Percentiles rank a stretch among this genome's conserved stretches.
phyloP scores from a whole-genome alignment of 495 filamentous ascomycete species.

The Stereocaulon alpinum region DNA sequence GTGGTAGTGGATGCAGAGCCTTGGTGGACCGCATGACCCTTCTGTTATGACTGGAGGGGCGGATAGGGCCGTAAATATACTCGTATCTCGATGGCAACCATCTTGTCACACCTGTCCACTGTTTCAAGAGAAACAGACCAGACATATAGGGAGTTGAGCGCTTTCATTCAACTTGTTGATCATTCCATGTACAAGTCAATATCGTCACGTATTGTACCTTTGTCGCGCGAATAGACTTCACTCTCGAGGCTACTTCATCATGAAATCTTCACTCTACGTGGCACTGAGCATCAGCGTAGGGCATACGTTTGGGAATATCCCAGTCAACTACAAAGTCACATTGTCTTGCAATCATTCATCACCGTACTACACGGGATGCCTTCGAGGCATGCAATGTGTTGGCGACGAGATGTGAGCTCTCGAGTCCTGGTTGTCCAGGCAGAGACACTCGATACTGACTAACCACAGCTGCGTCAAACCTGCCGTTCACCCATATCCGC shows the following conservation, averaged over 20 bases:
- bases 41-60: too few species aligned
- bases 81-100: too few species aligned
- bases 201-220: too few species aligned
- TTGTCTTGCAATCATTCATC: slow-evolving; percentile 25
- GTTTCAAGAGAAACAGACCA: too few species aligned
- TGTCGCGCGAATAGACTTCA: background rate
- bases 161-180: too few species aligned
- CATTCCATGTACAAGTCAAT: too few species aligned
- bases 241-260: background rate
- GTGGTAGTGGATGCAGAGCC: too few species aligned
- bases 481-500: slow-evolving; percentile 17
- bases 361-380: slow-evolving; percentile 25
- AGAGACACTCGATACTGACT: slow-evolving; percentile 13
- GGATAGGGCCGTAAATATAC: too few species aligned
- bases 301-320: slow-evolving; percentile 28
- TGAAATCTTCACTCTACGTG: background rate
- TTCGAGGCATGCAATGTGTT: slow-evolving; percentile 32
- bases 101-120: too few species aligned
- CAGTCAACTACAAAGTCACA: slow-evolving; percentile 29
- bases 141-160: too few species aligned
- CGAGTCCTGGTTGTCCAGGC: background rate
- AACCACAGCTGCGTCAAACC: slow-evolving; percentile 12
- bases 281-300: background rate
- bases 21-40: too few species aligned
- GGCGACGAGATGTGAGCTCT: slow-evolving; percentile 19